Percentiles rank a stretch among this genome's conserved stretches.
Evolutionary conservation across 805 yeast genomes (phyloP).

Genomic region (Tetrapisispora nanseiensis): DNA sequence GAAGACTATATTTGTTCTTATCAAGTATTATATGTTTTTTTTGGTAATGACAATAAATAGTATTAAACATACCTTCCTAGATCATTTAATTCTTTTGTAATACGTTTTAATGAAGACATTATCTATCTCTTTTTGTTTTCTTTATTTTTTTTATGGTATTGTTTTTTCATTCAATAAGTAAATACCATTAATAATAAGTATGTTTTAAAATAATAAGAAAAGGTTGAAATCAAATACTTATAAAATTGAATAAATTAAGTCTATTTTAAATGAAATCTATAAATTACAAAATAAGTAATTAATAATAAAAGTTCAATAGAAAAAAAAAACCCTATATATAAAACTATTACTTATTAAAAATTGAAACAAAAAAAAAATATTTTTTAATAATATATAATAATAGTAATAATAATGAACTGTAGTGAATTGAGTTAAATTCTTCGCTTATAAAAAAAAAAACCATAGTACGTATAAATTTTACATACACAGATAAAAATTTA

Average conservation of each 20-base stretch:
- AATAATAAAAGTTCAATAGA: too few species aligned
- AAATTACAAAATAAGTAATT: too few species aligned
- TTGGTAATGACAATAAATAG: neutral
- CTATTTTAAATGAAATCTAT: too few species aligned
- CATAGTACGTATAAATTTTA: too few species aligned
- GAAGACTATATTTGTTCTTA: too few species aligned
- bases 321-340: neutral
- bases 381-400: neutral
- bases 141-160: neutral
- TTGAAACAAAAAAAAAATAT: neutral
- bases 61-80: slow-evolving; percentile 72
- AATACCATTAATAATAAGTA: too few species aligned
- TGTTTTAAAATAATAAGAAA: too few species aligned
- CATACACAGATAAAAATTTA: neutral
- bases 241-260: neutral
- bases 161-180: too few species aligned
- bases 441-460: too few species aligned
- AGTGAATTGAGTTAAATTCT: neutral
- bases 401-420: neutral
- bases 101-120: slow-evolving; percentile 85
- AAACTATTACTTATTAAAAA: neutral
- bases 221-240: neutral
- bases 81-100: slow-evolving; percentile 90
- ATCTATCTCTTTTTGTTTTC: neutral
- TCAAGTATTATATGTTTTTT: too few species aligned